Evolutionary conservation across 1,284 basidiomycete genomes (phyloP), one percentile per base, ranked within the genome.

Genomic region (Caloboletus firmus): DNA sequence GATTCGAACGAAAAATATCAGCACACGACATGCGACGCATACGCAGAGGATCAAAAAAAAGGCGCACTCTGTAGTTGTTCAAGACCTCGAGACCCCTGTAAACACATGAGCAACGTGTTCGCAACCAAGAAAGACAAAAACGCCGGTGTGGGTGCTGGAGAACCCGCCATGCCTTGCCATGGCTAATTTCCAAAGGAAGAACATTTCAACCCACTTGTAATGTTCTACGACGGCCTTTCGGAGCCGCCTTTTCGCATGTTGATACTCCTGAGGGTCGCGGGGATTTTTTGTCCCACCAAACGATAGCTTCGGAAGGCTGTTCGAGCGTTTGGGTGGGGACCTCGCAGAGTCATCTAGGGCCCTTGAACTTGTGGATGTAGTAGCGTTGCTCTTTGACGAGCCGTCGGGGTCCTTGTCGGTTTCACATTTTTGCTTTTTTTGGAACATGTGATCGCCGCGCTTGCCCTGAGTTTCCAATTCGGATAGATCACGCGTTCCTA

Each of bases 151-250:
- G n/a, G 43, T 37, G 24, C n/a, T n/a, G n/a, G n/a, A n/a, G n/a
- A 34, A 37, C 35, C 37, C 12, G 20, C 13, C 15, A 22, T 30
- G 17, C 35, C 11, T 18, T 26, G 1, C 28, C 36, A 45, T 13
- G 20, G 30, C 22, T 4, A 34, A 34, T 34, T 28, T 26, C 44
- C 9, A 24, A 44, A 34, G 17, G 28, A 45, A 60, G 9, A 42
- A 8, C 2, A 37, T 28, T 17, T 12, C 22, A 51, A 69, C 67
- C 47, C 69, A 88, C 81, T 89, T 83, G 73, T 97, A 95, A 69
- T 91, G 91, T 66, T 97, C 95, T 51, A 89, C 62, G 3, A 93
- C 81, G 1, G 94, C 95, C 47, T 82, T 85, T 67, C 90, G 89
- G 52, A 98, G 76, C 63, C 85, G 86, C 70, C 86, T 87, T 73